These are phyloP conservation scores for Mallotus nudiflorus DNA, from an alignment of 345 rosid species.

Conservation along the genomic window DNA sequence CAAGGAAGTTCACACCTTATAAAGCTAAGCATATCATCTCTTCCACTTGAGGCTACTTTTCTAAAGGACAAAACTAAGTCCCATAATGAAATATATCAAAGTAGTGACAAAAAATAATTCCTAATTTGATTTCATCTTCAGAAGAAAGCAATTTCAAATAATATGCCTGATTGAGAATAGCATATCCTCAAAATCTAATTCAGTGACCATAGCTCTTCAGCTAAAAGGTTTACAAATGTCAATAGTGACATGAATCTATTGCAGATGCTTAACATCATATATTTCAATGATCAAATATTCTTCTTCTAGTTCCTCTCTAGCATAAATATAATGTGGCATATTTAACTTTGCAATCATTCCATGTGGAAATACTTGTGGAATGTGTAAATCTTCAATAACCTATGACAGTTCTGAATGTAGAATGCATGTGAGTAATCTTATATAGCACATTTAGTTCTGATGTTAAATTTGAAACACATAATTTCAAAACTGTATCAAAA, in stretches of 20 bases:
- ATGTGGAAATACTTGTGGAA: background rate
- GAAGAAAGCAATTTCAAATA: background rate
- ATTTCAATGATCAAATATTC: background rate
- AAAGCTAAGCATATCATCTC: background rate
- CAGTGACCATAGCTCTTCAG: background rate
- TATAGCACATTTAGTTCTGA: background rate
- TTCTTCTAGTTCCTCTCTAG: background rate
- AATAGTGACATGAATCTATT: background rate
- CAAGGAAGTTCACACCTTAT: background rate
- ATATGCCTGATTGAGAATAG: background rate
- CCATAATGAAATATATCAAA: too few relatives aligned
- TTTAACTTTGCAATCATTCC: slow-evolving; percentile 1
- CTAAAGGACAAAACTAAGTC: background rate
- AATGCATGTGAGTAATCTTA: background rate
- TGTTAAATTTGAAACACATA: background rate
- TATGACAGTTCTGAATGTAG: background rate
- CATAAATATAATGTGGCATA: background rate
- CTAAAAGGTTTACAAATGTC: background rate
- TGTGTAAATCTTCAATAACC: background rate
- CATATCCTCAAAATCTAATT: background rate
- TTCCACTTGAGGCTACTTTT: background rate
- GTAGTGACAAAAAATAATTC: too few relatives aligned
- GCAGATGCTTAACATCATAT: background rate
- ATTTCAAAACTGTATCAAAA: background rate
- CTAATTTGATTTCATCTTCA: background rate